These are phyloP conservation scores for Chlamydomonas incerta DNA, from an alignment of 139 green algal species.

Conservation along the genomic window DNA sequence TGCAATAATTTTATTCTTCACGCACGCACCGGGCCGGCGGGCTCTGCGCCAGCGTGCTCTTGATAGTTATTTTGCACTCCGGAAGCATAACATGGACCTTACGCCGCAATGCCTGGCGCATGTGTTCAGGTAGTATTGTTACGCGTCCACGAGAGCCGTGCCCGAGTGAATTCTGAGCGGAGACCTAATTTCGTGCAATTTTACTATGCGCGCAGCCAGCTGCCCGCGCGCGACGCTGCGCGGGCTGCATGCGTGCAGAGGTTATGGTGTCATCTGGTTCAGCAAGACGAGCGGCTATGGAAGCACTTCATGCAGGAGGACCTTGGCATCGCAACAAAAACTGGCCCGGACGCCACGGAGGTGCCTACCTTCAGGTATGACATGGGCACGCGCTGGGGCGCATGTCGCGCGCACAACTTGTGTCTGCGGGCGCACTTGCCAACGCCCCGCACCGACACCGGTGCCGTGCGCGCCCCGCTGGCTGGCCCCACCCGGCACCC, in stretches of 20 bases:
- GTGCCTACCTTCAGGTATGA: background rate
- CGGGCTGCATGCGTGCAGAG: background rate
- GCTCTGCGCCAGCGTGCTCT: too few relatives aligned
- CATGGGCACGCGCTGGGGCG: too few relatives aligned
- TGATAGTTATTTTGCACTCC: too few relatives aligned
- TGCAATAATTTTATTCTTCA: too few relatives aligned
- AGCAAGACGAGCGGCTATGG: conserved; percentile 36
- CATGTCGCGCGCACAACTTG: too few relatives aligned
- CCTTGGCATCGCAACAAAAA: background rate
- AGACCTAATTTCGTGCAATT: background rate
- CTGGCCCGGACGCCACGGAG: background rate
- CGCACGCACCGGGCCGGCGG: too few relatives aligned
- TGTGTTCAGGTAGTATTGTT: conserved; percentile 3
- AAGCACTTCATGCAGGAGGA: background rate
- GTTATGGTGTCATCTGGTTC: background rate
- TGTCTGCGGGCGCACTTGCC: too few relatives aligned
- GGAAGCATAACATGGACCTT: background rate
- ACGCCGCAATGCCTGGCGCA: conserved; percentile 21
- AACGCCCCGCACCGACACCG: too few relatives aligned
- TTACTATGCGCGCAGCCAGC: background rate
- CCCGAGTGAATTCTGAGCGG: too few relatives aligned
- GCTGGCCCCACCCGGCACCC: too few relatives aligned
- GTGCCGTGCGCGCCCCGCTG: too few relatives aligned
- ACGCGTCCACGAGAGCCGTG: too few relatives aligned
- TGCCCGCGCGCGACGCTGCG: background rate